Evolutionary conservation across 306 rosid species (phyloP).

Genomic region (Arachis hypogaea): DNA sequence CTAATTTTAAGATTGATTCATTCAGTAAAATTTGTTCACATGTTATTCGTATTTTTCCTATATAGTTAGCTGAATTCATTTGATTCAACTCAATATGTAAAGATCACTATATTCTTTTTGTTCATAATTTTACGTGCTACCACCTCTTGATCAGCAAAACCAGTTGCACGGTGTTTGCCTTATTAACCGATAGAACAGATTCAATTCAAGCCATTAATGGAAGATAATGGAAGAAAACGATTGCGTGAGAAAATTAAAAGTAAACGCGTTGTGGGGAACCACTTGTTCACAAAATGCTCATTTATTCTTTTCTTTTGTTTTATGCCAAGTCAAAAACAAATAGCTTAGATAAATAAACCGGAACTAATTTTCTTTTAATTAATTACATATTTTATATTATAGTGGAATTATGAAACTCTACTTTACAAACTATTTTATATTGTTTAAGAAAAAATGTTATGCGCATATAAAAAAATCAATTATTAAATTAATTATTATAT

Average conservation of each 20-base stretch:
- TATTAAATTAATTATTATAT: no score
- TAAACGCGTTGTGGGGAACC: conserved; percentile 11
- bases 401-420: neutral
- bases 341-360: no score
- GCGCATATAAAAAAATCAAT: no score
- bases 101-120: neutral
- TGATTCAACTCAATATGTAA: neutral
- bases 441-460: no score
- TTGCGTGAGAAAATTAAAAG: conserved; percentile 31
- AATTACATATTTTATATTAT: no score
- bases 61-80: no score
- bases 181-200: neutral
- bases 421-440: neutral
- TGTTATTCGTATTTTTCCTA: neutral
- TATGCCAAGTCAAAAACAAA: neutral
- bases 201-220: neutral
- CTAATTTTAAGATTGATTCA: neutral
- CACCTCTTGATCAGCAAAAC: neutral
- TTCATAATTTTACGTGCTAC: neutral
- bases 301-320: conserved; percentile 34
- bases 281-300: neutral
- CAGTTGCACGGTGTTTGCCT: neutral
- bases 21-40: conserved; percentile 4
- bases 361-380: no score
- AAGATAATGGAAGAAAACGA: neutral